Conservation (phyloP, 345 rosid species). For the Moricandia arvensis region DNA sequence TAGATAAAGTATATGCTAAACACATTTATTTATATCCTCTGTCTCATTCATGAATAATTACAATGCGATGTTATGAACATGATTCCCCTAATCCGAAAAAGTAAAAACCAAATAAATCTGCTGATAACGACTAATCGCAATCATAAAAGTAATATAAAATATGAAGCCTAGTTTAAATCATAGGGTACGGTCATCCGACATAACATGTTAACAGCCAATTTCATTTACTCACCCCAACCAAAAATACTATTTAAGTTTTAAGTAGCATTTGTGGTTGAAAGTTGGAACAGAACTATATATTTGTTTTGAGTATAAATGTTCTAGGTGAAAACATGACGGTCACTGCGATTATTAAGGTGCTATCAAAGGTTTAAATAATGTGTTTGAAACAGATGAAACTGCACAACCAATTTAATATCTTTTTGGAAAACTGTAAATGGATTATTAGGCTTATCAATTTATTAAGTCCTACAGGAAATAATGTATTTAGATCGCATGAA, state of each 20-base stretch:
- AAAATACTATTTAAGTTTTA: slow-evolving; percentile 1
- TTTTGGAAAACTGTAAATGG: no score
- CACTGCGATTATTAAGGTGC: not conserved
- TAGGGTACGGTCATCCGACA: slow-evolving; percentile 27
- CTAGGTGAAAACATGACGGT: not conserved
- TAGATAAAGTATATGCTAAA: slow-evolving; percentile 33
- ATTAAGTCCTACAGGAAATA: no score
- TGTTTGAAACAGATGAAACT: no score
- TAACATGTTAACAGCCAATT: slow-evolving; percentile 12
- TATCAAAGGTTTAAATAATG: not conserved
- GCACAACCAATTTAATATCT: no score
- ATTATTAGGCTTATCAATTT: no score
- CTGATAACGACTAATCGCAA: slow-evolving; percentile 21
- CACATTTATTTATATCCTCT: slow-evolving; percentile 26
- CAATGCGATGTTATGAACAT: slow-evolving; percentile 17
- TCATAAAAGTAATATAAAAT: not conserved
- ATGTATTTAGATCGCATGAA: no score
- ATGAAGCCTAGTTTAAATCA: slow-evolving; percentile 14
- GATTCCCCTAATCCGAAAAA: slow-evolving; percentile 30
- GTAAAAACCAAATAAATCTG: not conserved
- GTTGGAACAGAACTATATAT: not conserved
- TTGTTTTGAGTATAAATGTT: not conserved
- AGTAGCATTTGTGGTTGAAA: slow-evolving; percentile 14
- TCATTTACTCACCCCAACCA: slow-evolving; percentile 24
- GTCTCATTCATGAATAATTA: slow-evolving; percentile 26